Base-by-base conservation (phyloP, 306 rosid genomes). In the Oemleria cerasiformis region DNA sequence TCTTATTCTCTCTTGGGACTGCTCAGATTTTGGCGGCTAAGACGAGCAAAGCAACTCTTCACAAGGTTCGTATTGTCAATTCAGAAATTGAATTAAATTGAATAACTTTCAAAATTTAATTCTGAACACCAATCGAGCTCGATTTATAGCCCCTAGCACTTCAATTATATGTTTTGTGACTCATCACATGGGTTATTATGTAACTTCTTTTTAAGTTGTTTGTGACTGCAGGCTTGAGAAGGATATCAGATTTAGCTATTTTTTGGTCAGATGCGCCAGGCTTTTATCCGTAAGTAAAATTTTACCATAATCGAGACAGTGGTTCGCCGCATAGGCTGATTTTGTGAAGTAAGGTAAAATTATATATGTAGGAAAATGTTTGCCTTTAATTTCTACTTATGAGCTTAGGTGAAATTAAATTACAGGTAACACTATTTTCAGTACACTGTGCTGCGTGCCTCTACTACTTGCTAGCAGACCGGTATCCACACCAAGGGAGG, bases 211-310 rank as follows among this genome's bases (percentile, higher is more conserved):
- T 30, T 30, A 30, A 30, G 36, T 30, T 3, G 36, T 30, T 4
- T 1, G 3, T 77, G 43, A 15, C n/a, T n/a, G n/a, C 84, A 92
- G 98, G 92, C 97, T 93, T 61, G 98, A 94, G 84, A 94, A 94
- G 81, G 98, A 94, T 80, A 91, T 91, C 80, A 89, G 98, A 75
- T 91, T 94, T 83, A 94, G 71, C 85, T 94, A 94, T 77, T 91
- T 94, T 55, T 89, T 84, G 87, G 79, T 89, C 71, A 81, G 97
- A 76, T 89, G 98, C 71, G 86, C 92, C 16, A 88, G 87, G 80
- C 97, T 94, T 73, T 76, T 91, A 56, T 83, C 72, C 64, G 98
- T 91, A 83, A 77, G 94, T 88, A 40, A 30, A 30, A 30, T 30
- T 30, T 30, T 30, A 30, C 36, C 36, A 30, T 30, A 30, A 30